Conservation (phyloP, 495 filamentous ascomycete species). For the Melanomma pulvis-pyrius region DNA sequence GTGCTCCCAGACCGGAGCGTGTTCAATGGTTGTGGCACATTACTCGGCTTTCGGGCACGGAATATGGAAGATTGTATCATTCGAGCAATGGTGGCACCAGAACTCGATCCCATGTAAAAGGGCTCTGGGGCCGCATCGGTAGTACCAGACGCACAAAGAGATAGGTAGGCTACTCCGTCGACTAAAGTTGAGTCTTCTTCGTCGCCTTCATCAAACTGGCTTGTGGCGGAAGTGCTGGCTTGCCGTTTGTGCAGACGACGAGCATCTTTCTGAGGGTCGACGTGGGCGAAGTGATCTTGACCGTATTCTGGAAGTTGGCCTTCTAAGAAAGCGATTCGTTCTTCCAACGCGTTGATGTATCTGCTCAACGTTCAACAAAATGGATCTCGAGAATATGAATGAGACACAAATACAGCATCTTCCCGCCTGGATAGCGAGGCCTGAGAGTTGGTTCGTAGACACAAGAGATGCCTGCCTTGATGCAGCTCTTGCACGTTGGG, state of each 20-base stretch:
- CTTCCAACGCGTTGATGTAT: slow-evolving; percentile 31
- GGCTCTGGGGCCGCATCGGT: slow-evolving; percentile 22
- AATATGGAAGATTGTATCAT: slow-evolving; percentile 28
- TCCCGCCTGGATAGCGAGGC: slow-evolving; percentile 26
- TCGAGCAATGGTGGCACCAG: slow-evolving; percentile 23
- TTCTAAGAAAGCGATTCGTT: slow-evolving; percentile 29
- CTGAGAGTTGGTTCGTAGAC: slow-evolving; percentile 24
- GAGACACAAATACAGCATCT: slow-evolving; percentile 22
- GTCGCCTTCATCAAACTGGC: background rate
- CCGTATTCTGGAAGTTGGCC: slow-evolving; percentile 28
- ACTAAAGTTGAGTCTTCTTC: slow-evolving; percentile 21
- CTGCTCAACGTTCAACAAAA: slow-evolving; percentile 8
- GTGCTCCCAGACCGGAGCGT: slow-evolving; percentile 17
- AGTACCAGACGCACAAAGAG: slow-evolving; percentile 26
- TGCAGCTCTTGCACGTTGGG: slow-evolving; percentile 23
- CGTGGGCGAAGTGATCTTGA: slow-evolving; percentile 18
- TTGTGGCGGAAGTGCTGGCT: background rate
- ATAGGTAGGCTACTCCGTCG: slow-evolving; percentile 27
- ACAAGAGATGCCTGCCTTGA: slow-evolving; percentile 17
- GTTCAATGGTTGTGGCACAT: background rate
- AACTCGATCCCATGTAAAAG: slow-evolving; percentile 30
- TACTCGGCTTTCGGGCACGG: background rate
- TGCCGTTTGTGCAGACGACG: background rate
- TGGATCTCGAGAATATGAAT: background rate
- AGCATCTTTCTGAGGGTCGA: slow-evolving; percentile 7